A percentile compares a stretch with the other conserved stretches of the same genome.
These are phyloP conservation scores for Apiotrichum gamsii DNA, from an alignment of 1,284 basidiomycete species.

Conservation along the genomic window DNA sequence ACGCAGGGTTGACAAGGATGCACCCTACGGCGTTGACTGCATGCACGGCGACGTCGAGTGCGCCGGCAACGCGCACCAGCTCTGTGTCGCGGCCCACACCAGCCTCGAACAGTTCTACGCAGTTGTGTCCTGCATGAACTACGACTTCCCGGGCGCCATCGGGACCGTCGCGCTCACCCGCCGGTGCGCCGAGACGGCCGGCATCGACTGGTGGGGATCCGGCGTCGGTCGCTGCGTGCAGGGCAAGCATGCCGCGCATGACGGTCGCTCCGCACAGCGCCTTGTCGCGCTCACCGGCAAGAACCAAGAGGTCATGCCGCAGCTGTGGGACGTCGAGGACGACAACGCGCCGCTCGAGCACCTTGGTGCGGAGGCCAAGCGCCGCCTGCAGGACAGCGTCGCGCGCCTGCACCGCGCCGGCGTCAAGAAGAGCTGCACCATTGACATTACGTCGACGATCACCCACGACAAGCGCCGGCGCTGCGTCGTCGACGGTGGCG, in stretches of 20 bases:
- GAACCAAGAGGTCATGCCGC: background rate
- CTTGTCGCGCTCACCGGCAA: background rate
- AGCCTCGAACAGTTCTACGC: conserved; percentile 56
- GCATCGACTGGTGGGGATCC: conserved; percentile 61
- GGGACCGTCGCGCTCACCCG: conserved; percentile 61
- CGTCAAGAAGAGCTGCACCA: conserved; percentile 77
- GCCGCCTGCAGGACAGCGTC: conserved; percentile 59
- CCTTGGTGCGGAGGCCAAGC: conserved; percentile 28
- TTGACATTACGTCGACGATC: conserved; percentile 57
- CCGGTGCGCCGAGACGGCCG: conserved; percentile 58
- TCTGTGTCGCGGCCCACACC: conserved; percentile 57
- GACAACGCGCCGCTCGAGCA: conserved; percentile 20
- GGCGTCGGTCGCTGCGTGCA: conserved; percentile 58
- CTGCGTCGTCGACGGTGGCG: conserved; percentile 63
- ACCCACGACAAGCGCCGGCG: conserved; percentile 51
- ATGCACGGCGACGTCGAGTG: conserved; percentile 73
- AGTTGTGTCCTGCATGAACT: conserved; percentile 70
- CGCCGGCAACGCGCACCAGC: conserved; percentile 70
- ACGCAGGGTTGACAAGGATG: conserved; percentile 60
- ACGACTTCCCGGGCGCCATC: conserved; percentile 55
- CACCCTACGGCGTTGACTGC: conserved; percentile 66
- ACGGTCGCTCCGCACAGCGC: conserved; percentile 2
- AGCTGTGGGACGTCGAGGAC: conserved; percentile 3
- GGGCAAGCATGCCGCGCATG: conserved; percentile 12
- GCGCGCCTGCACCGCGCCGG: conserved; percentile 51